Evolutionary conservation across 106 monocot genomes (phyloP), one percentile per base, ranked within the genome.

Genomic region (Agapanthus africanus): DNA sequence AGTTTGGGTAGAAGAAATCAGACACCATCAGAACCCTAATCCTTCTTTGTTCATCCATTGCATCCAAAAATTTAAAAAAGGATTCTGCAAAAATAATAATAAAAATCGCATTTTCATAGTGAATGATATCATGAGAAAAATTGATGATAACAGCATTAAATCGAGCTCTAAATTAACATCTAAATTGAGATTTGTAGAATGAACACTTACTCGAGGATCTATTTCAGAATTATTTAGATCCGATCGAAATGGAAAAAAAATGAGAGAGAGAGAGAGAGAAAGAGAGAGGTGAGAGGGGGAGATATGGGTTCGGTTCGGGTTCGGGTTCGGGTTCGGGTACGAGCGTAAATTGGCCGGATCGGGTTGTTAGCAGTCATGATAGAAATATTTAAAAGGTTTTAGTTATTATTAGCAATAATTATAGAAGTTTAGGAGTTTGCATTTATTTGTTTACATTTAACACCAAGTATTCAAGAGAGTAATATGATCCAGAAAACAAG

Each of bases 1-100:
- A 95, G 38, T 91, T 95, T 18, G 95, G 95, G 62, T 84, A 95
- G 91, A 88, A 91, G 62, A 95, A 95, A 62, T 95, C 95, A 44
- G 95, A 95, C 34, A 95, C 95, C 91, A 95, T 95, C 70, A 95
- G 70, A 69, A 95, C 85, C 65, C 78, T 78, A 51, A 86, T 83
- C 52, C 64, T 82, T 75, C 54, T 71, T 11, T 61, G 62, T 65
- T 19, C 74, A 26, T 83, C 80, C 88, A 93, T 93, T 21, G 64
- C 32, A 54, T 47, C 42, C 21, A 66, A 4, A 64, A 64, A 57
- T n/a, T n/a, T n/a, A n/a, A n/a, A n/a, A n/a, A n/a, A n/a, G 7
- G 64, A 9, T 64, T 64, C 64, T 64, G 64, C 36, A 64, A 26
- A 13, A 8, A 15, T n/a, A n/a, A n/a, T n/a, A n/a, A n/a, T n/a